phyloP scores from a whole-genome alignment of 164 flowering plant species.

The Liriodendron chinense region DNA sequence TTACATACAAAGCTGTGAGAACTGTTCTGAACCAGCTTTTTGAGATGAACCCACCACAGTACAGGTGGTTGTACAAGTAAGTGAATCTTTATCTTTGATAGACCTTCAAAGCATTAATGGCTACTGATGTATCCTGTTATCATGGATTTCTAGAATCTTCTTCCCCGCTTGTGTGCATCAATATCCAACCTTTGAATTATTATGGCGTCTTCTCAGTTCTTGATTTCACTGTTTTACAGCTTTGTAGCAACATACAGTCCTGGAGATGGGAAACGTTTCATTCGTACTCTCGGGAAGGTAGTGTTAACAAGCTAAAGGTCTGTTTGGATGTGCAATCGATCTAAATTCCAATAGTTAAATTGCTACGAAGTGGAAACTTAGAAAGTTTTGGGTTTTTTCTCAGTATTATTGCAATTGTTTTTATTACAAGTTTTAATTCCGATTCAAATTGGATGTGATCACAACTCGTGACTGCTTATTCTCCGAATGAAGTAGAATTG shows the following conservation, averaged over 20 bases:
- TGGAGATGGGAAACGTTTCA: constrained; percentile 77
- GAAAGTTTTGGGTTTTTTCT: no score
- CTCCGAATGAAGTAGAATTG: no score
- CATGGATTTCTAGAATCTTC: background rate
- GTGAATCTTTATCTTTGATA: constrained; percentile 22
- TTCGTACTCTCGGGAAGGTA: constrained; percentile 84
- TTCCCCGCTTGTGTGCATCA: background rate
- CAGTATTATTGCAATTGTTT: no score
- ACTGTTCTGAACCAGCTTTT: constrained; percentile 88
- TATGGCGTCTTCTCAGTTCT: background rate
- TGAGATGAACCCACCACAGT: constrained; percentile 92
- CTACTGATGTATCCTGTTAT: background rate
- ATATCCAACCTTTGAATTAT: background rate
- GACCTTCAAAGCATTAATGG: background rate
- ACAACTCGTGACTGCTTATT: no score
- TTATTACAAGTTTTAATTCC: no score
- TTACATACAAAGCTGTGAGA: constrained; percentile 94
- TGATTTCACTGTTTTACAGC: constrained; percentile 34
- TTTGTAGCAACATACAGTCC: constrained; percentile 64
- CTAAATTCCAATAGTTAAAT: background rate
- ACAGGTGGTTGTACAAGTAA: constrained; percentile 92
- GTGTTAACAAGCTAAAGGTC: background rate
- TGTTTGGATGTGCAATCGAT: background rate
- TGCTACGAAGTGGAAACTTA: background rate
- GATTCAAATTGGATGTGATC: no score